phyloP scores from a whole-genome alignment of 257 asterid genomes.

The Avicennia marina region DNA sequence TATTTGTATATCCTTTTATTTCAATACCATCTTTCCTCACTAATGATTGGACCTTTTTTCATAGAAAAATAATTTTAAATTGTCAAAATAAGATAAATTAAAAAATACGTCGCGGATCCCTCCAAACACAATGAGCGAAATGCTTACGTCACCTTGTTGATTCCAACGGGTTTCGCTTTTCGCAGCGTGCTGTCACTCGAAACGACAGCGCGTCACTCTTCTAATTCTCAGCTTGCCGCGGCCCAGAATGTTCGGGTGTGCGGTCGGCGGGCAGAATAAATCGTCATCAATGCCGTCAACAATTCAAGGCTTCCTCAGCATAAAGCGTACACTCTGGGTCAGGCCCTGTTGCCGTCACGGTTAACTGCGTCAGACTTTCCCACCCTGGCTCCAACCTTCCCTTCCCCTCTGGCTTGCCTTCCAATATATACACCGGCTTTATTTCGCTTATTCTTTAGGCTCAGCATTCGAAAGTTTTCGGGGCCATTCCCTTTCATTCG shows the following conservation, averaged over 20 bases:
- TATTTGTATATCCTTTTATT: too few species aligned
- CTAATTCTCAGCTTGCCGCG: not conserved
- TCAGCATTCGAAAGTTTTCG: not conserved
- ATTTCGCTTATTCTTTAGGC: slow-evolving; percentile 21
- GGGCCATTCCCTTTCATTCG: too few species aligned
- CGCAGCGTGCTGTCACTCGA: not conserved
- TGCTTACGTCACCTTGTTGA: too few species aligned
- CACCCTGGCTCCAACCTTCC: slow-evolving; percentile 24
- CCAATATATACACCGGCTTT: slow-evolving; percentile 19
- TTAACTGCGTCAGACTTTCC: slow-evolving; percentile 18
- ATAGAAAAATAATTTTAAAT: too few species aligned
- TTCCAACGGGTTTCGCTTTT: too few species aligned
- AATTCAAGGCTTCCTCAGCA: not conserved
- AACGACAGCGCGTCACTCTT: not conserved
- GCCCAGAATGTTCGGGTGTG: slow-evolving; percentile 26
- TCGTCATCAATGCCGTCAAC: slow-evolving; percentile 31
- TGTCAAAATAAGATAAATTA: too few species aligned
- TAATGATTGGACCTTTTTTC: too few species aligned
- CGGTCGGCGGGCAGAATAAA: slow-evolving; percentile 28
- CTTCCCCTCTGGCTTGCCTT: not conserved
- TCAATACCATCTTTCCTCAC: too few species aligned
- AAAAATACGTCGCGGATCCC: too few species aligned
- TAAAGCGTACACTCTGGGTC: slow-evolving; percentile 18
- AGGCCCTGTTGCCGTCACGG: slow-evolving; percentile 25
- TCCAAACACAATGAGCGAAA: too few species aligned